Base-by-base conservation (phyloP, 352 stramenopile genomes). In the Phytophthora cactorum region DNA sequence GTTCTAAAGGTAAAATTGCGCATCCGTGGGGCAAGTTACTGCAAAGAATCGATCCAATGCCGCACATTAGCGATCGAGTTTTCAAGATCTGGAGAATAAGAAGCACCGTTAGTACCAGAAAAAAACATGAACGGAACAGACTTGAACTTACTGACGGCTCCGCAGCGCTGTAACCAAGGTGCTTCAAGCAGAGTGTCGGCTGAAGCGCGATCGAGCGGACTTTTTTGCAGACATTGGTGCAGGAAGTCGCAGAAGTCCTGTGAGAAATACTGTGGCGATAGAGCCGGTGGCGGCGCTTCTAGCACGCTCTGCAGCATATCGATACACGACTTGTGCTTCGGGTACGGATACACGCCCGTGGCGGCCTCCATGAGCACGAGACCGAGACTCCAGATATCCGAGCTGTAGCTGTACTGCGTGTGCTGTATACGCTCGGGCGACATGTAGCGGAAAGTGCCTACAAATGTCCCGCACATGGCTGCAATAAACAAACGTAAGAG, bases 371-470 rank as follows among this genome's bases (percentile, higher is more conserved):
- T 87, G 39, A 98, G 75, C 43, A 97, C 81, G 68, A 96, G 91
- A 2, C 95, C 94, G 34, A 98, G 87, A 69, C 89, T 96, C 93
- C 95, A 98, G 50, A 98, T 92, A 70, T 98, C 95, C 43, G 83
- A 96, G 47, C 82, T 91, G 75, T 94, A 95, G 65, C 86, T 86
- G 80, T 98, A 98, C 17, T 89, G 79, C 49, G 86, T 77, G 62
- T 89, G 80, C 66, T 97, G 81, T 68, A 95, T 96, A 44, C 97
- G 88, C 74, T 98, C 93, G 4, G 93, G 93, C 6, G 86, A 93
- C 82, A 98, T 97, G 73, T 98, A 98, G 43, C 95, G 93, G 36
- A 96, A 96, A 46, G 93, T 98, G 28, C 93, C 93, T 22, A 98
- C 89, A 68, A 97, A 99, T n/a, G 96, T 98, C 50, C 82, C 88